A percentile compares a stretch with the other conserved stretches of the same genome.
phyloP scores from a whole-genome alignment of 106 monocot species.

The Platanthera zijinensis region DNA sequence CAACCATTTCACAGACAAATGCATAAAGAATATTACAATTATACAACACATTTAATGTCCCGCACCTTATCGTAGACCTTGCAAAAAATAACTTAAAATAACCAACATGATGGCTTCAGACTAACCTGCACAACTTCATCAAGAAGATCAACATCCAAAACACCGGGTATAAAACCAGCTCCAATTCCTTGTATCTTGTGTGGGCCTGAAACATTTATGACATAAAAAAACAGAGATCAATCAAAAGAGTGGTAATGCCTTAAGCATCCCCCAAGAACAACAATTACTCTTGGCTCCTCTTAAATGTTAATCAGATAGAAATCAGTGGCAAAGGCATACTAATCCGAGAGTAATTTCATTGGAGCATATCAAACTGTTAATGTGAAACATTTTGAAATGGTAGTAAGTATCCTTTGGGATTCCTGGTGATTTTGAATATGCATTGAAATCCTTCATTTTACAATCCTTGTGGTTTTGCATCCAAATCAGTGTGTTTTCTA shows the following conservation, averaged over 20 bases:
- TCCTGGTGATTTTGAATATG: neutral
- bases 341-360: neutral
- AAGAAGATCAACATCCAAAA: conserved; percentile 53
- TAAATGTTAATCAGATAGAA: neutral
- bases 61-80: neutral
- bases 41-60: neutral
- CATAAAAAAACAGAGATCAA: neutral
- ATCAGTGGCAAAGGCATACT: neutral
- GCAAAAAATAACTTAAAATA: neutral
- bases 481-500: neutral
- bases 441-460: neutral
- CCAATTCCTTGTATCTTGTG: conserved; percentile 74
- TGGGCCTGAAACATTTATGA: conserved; percentile 28
- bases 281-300: neutral
- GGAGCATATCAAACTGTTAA: neutral
- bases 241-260: neutral
- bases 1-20: neutral
- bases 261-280: neutral
- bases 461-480: neutral
- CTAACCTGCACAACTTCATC: conserved; percentile 60
- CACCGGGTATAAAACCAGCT: conserved; percentile 66
- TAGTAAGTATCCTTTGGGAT: neutral
- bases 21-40: neutral
- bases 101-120: neutral
- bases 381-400: neutral